Conservation (phyloP, 495 filamentous ascomycete genomes). For the Hyaloscypha hepaticicola region DNA sequence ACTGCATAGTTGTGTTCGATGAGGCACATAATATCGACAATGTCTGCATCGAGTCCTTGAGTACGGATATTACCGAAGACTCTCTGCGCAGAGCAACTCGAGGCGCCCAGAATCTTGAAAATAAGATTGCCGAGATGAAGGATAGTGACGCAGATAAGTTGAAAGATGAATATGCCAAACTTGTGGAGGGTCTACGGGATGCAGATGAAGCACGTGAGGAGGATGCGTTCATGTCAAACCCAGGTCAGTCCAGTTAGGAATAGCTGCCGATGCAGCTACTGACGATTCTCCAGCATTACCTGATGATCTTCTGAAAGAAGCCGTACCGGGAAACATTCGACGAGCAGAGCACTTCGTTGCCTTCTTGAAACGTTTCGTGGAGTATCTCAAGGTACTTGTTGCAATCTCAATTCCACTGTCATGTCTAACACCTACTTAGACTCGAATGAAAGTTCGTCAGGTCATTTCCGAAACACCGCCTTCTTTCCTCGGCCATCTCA, state of each 20-base stretch:
- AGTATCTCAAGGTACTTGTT: slow-evolving; percentile 75
- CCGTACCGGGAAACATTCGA: slow-evolving; percentile 93
- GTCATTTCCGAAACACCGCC: slow-evolving; percentile 96
- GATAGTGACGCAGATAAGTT: slow-evolving; percentile 87
- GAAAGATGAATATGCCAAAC: slow-evolving; percentile 91
- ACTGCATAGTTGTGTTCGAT: slow-evolving; percentile 98
- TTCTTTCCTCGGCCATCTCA: slow-evolving; percentile 90
- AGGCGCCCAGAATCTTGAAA: slow-evolving; percentile 86
- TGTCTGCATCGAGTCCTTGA: slow-evolving; percentile 96
- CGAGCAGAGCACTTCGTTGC: slow-evolving; percentile 95
- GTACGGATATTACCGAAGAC: slow-evolving; percentile 94
- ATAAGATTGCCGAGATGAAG: slow-evolving; percentile 89
- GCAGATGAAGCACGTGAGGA: slow-evolving; percentile 87
- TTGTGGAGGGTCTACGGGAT: slow-evolving; percentile 88
- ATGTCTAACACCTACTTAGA: slow-evolving; percentile 42
- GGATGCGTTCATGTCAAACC: slow-evolving; percentile 96
- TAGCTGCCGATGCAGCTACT: slow-evolving; percentile 35
- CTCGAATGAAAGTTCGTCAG: slow-evolving; percentile 95
- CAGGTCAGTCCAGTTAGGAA: slow-evolving; percentile 44
- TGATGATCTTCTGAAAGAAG: slow-evolving; percentile 84
- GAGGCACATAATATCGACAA: slow-evolving; percentile 99
- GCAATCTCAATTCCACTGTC: not conserved
- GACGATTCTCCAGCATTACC: slow-evolving; percentile 53
- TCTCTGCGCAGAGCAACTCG: slow-evolving; percentile 83
- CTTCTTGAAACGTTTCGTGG: slow-evolving; percentile 94